Base-by-base conservation (phyloP, 1,139 yeast species). In the Suhomyces yuchorum region DNA sequence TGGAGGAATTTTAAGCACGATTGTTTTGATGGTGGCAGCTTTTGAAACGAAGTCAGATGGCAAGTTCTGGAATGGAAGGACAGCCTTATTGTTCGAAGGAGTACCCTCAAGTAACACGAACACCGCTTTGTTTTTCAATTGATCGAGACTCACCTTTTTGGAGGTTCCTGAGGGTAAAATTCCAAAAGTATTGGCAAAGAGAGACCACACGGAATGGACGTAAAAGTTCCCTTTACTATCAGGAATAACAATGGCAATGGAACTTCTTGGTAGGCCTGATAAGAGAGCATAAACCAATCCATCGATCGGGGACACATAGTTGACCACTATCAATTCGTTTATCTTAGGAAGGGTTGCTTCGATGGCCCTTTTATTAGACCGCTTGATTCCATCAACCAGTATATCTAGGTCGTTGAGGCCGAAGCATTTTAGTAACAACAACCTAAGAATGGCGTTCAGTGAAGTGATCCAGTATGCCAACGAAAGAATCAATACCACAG, bases 31-130 rank as follows among this genome's bases (percentile, higher is more conserved):
- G 19, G 60, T 62, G 53, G 65, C 64, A 4, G 42, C 40, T 33
- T 24, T 35, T 23, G 40, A 40, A 45, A 28, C 23, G 52, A 44
- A 58, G 51, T 34, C 43, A 12, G 46, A 42, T 7, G 59, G 56
- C 20, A 45, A 26, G 8, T 20, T 28, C 24, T 44, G 51, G 52
- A 81, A 80, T 14, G 85, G 84, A 47, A 83, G 67, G 0, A 83
- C 60, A 0, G 84, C 75, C 54, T 79, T 80, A 48, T 86, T 86
- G 59, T 85, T 86, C 1, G 89, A 79, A 0, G 89, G 73, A 0
- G 91, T 84, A 0, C 91, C 91, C 59, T 87, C 95, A 18, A 81
- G 69, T 44, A 85, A 77, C 40, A 84, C 58, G 50, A 73, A 80
- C 2, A 77, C 71, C n/a, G 73, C 65, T 41, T 72, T 71, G 12